Base-by-base conservation (phyloP, 805 yeast species). In the Cyberlindnera euphorbiae region DNA sequence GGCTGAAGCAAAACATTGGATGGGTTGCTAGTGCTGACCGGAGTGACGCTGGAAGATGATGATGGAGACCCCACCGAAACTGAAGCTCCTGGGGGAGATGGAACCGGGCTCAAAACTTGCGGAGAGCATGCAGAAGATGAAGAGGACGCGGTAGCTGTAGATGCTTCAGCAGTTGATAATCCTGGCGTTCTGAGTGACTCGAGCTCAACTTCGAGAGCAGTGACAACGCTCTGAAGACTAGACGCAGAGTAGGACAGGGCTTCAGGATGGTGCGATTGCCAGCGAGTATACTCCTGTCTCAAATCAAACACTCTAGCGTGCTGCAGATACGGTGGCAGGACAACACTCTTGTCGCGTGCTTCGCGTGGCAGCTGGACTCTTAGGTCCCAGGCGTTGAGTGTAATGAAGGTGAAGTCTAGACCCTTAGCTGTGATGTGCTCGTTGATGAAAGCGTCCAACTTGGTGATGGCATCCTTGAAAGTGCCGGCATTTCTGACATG, bases 291-390 rank as follows among this genome's bases (percentile, higher is more conserved):
- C 58, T 89, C 97, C 42, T 72, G 74, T 53, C 73, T 71, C 43
- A 88, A 61, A 58, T 86, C 95, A 59, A 85, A 87, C 17, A 82
- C 71, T 29, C 79, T 68, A 3, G 96, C 83, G 46, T 80, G 79
- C 55, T 80, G 85, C 40, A 89, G 61, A 55, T 81, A 85, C 5
- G 73, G 67, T 0, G 96, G 96, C 38, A 88, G 67, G 5, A 68
- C 71, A 39, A 82, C 78, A 9, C 75, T 71, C 54, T 82, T 77
- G 53, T 85, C 95, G 27, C 86, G 67, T 7, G 95, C 85, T 56
- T 87, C 95, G 32, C 94, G 70, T 10, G 83, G 82, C 24, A 89
- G 62, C 52, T 80, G 82, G 32, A 89, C 89, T 41, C 88, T 70
- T 32, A 88, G 63, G 50, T 80, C 80, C 80, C 82, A 78, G 9